Evolutionary conservation across 2,329 filamentous ascomycete genomes (phyloP).

Genomic region (Cytospora piceae): DNA sequence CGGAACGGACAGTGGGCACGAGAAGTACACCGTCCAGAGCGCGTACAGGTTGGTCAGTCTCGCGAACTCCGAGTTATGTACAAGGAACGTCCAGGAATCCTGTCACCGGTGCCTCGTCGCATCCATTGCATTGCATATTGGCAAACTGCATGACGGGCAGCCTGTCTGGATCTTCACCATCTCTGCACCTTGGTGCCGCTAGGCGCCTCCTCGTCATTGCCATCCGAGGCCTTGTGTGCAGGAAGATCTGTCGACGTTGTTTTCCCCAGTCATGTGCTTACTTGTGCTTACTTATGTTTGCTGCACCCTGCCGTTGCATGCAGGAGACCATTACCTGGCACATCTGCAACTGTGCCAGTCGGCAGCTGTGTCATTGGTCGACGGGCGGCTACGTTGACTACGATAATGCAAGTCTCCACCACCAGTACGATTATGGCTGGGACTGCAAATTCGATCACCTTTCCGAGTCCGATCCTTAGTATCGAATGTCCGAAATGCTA

Average conservation of each 20-base stretch:
- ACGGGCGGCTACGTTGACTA: not conserved
- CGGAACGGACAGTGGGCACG: not conserved
- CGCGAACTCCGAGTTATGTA: not conserved
- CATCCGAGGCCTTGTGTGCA: not conserved
- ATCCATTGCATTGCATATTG: not conserved
- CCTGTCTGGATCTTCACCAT: not conserved
- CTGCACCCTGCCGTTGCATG: slow-evolving; percentile 14
- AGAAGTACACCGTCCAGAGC: not conserved
- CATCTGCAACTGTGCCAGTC: not conserved
- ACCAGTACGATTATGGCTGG: slow-evolving; percentile 1
- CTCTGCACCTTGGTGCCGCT: not conserved
- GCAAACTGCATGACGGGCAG: not conserved
- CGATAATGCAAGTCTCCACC: slow-evolving; percentile 1
- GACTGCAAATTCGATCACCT: not conserved
- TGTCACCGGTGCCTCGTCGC: not conserved
- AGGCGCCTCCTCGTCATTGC: not conserved
- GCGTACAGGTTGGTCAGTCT: not conserved
- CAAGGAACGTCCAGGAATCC: not conserved
- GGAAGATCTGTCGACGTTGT: not conserved
- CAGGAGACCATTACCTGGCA: not conserved
- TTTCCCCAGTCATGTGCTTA: slow-evolving; percentile 11
- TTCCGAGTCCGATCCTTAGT: not conserved
- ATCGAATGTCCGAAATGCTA: not conserved
- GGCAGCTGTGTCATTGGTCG: slow-evolving; percentile 14
- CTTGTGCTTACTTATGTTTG: not conserved